Base-by-base conservation (phyloP, 1,139 yeast genomes). In the Debaryomyces nepalensis region DNA sequence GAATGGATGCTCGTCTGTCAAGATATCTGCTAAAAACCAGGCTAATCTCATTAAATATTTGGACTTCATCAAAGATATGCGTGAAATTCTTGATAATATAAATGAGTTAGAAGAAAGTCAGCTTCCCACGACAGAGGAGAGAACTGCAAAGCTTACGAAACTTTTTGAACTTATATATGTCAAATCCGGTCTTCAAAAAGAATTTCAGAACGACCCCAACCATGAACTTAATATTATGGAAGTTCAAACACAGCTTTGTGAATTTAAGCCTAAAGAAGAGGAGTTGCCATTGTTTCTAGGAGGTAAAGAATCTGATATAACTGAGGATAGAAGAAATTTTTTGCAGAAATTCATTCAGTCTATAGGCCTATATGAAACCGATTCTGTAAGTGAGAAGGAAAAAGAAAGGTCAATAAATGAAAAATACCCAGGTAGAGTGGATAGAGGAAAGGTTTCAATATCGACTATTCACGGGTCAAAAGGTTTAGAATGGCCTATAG, bases 401-500 rank as follows among this genome's bases (percentile, higher is more conserved):
- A 39, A 50, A 8, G 56, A 53, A 16, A 50, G 48, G 3, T 23
- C 27, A 7, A 12, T 14, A 3, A 31, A 10, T 4, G 39, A 33
- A 8, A 21, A 8, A 7, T 9, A 4, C 9, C 26, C 39, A 1
- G 42, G 45, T 12, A 47, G 45, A 19, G 12, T 12, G 11, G 41
- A 47, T 5, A 41, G 44, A 2, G 61, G 64, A 2, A 64, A 60
- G 43, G 74, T 79, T 0, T 58, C 77, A 39, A 39, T 75, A 1
- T 83, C 91, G 0, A 93, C 98, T 0, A 85, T 93, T 10, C 99
- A 93, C 61, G 89, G 91, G 0, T 82, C 98, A 2, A 93, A 93
- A 58, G 98, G 98, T 1, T 69, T 90, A 4, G 98, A 93, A 61
- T 93, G 98, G 98, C 93, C 96, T 0, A 79, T 87, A 4, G 97